These are phyloP conservation scores for Cinnamomum micranthum DNA, from an alignment of 164 flowering plant genomes.

Conservation along the genomic window DNA sequence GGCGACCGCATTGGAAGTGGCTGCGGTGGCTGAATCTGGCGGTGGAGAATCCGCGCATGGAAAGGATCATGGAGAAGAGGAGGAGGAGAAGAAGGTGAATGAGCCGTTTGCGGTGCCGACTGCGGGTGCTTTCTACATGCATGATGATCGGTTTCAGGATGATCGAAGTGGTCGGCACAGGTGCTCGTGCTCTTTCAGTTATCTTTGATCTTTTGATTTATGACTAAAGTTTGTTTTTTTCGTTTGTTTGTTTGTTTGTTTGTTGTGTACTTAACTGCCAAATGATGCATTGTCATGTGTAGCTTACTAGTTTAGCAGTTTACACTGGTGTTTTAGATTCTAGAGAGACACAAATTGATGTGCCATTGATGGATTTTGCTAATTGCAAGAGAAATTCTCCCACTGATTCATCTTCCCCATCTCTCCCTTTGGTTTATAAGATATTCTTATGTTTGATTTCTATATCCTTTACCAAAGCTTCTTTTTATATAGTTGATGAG, in stretches of 20 bases:
- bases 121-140: conserved; percentile 98
- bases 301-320: too few relatives aligned
- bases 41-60: conserved; percentile 14
- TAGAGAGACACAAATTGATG: too few relatives aligned
- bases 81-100: conserved; percentile 77
- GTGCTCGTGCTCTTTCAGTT: conserved; percentile 19
- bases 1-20: conserved; percentile 8
- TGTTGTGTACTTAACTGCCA: not conserved
- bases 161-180: conserved; percentile 71
- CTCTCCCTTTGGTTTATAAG: not conserved
- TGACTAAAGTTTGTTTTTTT: not conserved
- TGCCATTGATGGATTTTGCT: too few relatives aligned
- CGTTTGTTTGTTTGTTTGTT: not conserved
- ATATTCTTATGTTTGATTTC: not conserved
- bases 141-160: conserved; percentile 90
- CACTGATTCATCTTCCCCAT: not conserved
- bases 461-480: not conserved
- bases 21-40: conserved; percentile 13
- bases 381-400: not conserved
- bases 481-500: not conserved
- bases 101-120: conserved; percentile 96
- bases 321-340: too few relatives aligned
- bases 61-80: conserved; percentile 25
- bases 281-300: too few relatives aligned
- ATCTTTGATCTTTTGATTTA: not conserved